These are phyloP conservation scores for Yamadazyma taylorii DNA, from an alignment of 1,139 yeast genomes.

Conservation along the genomic window DNA sequence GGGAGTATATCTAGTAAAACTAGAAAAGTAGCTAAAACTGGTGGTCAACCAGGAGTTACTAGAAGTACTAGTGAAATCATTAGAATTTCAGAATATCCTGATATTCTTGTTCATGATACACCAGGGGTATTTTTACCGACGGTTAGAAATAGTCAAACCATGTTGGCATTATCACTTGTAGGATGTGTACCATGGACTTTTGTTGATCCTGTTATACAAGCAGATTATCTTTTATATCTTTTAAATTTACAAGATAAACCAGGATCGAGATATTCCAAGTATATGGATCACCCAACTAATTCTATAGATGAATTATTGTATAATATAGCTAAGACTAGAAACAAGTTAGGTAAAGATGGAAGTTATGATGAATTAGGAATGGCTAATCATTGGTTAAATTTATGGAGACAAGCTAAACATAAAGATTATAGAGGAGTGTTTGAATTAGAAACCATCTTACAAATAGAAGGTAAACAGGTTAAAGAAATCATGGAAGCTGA, in stretches of 20 bases:
- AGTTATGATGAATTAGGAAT: conserved; percentile 57
- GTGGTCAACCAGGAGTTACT: conserved; percentile 91
- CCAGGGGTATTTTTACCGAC: conserved; percentile 91
- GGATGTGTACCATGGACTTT: conserved; percentile 74
- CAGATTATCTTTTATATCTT: conserved; percentile 77
- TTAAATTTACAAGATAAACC: conserved; percentile 63
- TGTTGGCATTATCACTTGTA: conserved; percentile 72
- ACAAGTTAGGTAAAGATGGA: conserved; percentile 31
- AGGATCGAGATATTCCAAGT: conserved; percentile 47
- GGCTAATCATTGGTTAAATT: conserved; percentile 67
- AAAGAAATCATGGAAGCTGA: conserved; percentile 28
- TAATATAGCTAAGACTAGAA: conserved; percentile 49
- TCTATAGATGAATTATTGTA: conserved; percentile 61
- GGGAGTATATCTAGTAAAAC: conserved; percentile 31
- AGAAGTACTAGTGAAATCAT: conserved; percentile 77
- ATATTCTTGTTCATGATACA: conserved; percentile 77
- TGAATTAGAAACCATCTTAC: conserved; percentile 37
- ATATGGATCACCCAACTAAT: conserved; percentile 68
- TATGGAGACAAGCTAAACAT: conserved; percentile 62
- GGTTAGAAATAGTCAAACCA: conserved; percentile 62
- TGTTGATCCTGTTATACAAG: conserved; percentile 82
- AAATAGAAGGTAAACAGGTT: conserved; percentile 27
- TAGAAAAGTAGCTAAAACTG: conserved; percentile 78
- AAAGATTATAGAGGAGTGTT: conserved; percentile 34
- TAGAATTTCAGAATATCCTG: conserved; percentile 60